These are phyloP conservation scores for Myrica gale DNA, from an alignment of 306 rosid species.

Conservation along the genomic window DNA sequence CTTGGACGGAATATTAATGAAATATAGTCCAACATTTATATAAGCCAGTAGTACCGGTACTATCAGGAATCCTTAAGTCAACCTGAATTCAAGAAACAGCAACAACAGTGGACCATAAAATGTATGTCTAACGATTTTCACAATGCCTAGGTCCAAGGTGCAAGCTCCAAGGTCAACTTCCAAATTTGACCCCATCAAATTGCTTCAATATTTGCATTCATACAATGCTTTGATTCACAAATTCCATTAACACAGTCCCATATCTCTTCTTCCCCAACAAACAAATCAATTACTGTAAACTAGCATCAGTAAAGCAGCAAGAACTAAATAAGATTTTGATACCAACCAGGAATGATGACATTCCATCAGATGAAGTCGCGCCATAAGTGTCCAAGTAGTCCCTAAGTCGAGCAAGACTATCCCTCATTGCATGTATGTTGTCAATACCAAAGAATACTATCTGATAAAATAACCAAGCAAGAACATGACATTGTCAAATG, in stretches of 20 bases:
- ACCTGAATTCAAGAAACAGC: too few species aligned
- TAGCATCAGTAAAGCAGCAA: conserved; percentile 18
- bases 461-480: conserved; percentile 40
- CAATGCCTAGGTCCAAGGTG: background rate
- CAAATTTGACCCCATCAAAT: conserved; percentile 11
- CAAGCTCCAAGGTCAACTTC: conserved; percentile 9
- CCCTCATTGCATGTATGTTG: conserved; percentile 98
- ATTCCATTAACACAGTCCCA: conserved; percentile 19
- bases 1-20: background rate
- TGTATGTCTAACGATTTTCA: too few species aligned
- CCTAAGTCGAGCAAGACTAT: conserved; percentile 87
- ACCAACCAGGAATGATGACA: conserved; percentile 95
- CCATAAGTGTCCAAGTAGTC: conserved; percentile 92
- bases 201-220: conserved; percentile 7
- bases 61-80: too few species aligned
- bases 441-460: conserved; percentile 92
- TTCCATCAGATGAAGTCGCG: conserved; percentile 87
- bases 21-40: too few species aligned
- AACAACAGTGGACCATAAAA: too few species aligned
- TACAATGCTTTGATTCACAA: conserved; percentile 6
- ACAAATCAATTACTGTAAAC: conserved; percentile 4
- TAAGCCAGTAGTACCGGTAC: too few species aligned
- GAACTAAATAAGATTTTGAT: conserved; percentile 24
- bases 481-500: conserved; percentile 1
- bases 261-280: conserved; percentile 3